Evolutionary conservation across 139 green algal genomes (phyloP).

Genomic region (Ettlia oleoabundans): DNA sequence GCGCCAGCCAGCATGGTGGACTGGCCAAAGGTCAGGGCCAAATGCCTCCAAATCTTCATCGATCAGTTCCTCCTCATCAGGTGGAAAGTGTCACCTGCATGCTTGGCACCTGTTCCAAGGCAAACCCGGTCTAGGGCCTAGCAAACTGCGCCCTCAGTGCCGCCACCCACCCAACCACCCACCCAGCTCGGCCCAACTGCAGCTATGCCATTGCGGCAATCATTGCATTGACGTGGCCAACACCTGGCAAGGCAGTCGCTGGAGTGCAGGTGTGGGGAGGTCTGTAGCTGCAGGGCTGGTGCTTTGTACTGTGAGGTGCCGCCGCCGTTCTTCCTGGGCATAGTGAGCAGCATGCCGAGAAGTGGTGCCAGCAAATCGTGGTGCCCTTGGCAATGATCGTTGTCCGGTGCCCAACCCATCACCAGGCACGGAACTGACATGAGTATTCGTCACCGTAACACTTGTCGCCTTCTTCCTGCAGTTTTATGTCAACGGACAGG

Average conservation of each 20-base stretch:
- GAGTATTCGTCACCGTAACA: too few relatives aligned
- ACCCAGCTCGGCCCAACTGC: too few relatives aligned
- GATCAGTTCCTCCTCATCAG: slow-evolving; percentile 38
- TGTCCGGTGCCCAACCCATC: too few relatives aligned
- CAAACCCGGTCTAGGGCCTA: too few relatives aligned
- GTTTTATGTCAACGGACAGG: not conserved
- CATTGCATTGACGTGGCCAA: not conserved
- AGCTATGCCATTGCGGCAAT: slow-evolving; percentile 25
- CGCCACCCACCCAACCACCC: too few relatives aligned
- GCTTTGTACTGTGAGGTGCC: not conserved
- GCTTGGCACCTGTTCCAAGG: too few relatives aligned
- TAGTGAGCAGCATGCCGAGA: too few relatives aligned
- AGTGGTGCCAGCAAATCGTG: too few relatives aligned
- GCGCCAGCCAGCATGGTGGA: not conserved
- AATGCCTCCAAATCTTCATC: not conserved
- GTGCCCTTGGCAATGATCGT: too few relatives aligned
- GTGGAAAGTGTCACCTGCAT: too few relatives aligned
- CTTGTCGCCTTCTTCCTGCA: not conserved
- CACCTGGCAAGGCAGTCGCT: slow-evolving; percentile 10
- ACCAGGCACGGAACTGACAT: too few relatives aligned
- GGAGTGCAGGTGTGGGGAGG: slow-evolving; percentile 6
- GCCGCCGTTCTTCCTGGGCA: not conserved
- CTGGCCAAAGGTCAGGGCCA: slow-evolving; percentile 9
- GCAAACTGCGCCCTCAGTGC: too few relatives aligned
- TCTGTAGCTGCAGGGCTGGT: not conserved